These are phyloP conservation scores for Cystobasidiaceae sp. DNA, from an alignment of 1,284 basidiomycete genomes.

Conservation along the genomic window DNA sequence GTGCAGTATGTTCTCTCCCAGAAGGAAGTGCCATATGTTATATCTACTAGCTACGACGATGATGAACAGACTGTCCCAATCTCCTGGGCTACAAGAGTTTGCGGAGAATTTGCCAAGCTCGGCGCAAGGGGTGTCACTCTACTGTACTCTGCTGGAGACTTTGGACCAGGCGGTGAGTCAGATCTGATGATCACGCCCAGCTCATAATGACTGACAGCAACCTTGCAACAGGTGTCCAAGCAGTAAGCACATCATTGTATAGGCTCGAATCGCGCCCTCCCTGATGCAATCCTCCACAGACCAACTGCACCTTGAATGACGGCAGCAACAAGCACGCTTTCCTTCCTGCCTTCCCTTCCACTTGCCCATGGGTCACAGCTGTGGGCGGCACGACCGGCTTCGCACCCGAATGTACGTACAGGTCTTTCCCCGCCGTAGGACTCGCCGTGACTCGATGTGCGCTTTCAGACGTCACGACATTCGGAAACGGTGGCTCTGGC, in stretches of 20 bases:
- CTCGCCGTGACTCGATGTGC: background rate
- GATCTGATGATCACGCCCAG: too few relatives aligned
- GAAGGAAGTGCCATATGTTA: constrained; percentile 53
- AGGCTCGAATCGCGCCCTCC: too few relatives aligned
- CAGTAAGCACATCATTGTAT: background rate
- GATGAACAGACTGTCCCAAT: constrained; percentile 52
- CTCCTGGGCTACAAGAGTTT: constrained; percentile 59
- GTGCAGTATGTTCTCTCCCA: constrained; percentile 56
- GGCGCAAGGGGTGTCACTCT: constrained; percentile 59
- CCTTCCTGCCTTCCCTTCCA: constrained; percentile 67
- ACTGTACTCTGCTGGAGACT: constrained; percentile 64
- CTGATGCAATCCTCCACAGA: background rate
- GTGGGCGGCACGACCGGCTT: constrained; percentile 59
- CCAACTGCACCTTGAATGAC: constrained; percentile 52
- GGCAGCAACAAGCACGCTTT: constrained; percentile 55
- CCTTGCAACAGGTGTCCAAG: background rate
- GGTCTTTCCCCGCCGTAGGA: constrained; percentile 44
- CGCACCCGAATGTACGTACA: constrained; percentile 49
- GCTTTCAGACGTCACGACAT: constrained; percentile 1
- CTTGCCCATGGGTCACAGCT: constrained; percentile 59
- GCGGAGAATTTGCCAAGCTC: constrained; percentile 59
- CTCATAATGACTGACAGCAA: constrained; percentile 54
- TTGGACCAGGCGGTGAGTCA: constrained; percentile 57
- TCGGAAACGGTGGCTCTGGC: background rate
- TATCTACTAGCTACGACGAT: constrained; percentile 64